Percentiles rank a stretch among this genome's conserved stretches.
phyloP scores from a whole-genome alignment of 495 filamentous ascomycete species.

The Penicillium samsonianum region DNA sequence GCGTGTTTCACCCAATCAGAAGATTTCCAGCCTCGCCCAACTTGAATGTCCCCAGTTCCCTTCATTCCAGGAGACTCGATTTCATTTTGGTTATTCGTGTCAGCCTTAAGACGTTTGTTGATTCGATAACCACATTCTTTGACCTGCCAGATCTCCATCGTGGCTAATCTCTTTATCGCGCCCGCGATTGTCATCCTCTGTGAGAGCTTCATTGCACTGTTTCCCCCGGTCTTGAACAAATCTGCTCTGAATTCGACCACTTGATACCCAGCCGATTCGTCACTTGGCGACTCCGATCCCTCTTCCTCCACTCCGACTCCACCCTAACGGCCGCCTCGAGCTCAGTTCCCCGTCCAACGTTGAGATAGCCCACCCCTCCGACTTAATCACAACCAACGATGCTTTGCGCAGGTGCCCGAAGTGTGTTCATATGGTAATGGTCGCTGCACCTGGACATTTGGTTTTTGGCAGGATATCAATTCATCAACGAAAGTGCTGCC shows the following conservation, averaged over 20 bases:
- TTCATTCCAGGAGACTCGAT: conserved; percentile 16
- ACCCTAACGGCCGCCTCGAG: background rate
- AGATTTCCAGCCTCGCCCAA: conserved; percentile 28
- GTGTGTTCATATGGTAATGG: conserved; percentile 14
- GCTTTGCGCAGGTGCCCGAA: conserved; percentile 12
- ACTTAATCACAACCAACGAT: conserved; percentile 18
- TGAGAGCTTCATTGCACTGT: conserved; percentile 17
- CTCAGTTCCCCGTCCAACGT: background rate
- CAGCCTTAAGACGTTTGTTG: background rate
- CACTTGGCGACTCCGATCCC: background rate
- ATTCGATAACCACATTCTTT: conserved; percentile 13
- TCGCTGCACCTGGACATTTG: background rate
- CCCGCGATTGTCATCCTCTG: background rate
- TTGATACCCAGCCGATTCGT: background rate
- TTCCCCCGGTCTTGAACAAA: conserved; percentile 8
- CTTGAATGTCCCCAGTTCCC: conserved; percentile 12
- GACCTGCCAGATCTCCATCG: background rate
- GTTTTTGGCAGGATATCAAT: background rate
- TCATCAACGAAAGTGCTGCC: background rate
- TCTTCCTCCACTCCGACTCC: conserved; percentile 1
- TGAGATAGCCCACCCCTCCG: conserved; percentile 6
- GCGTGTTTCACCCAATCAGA: conserved; percentile 27
- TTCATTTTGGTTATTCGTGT: background rate
- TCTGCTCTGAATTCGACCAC: background rate
- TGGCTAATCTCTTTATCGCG: conserved; percentile 13